These are phyloP conservation scores for Pythium volutum DNA, from an alignment of 352 stramenopile genomes.

Conservation along the genomic window DNA sequence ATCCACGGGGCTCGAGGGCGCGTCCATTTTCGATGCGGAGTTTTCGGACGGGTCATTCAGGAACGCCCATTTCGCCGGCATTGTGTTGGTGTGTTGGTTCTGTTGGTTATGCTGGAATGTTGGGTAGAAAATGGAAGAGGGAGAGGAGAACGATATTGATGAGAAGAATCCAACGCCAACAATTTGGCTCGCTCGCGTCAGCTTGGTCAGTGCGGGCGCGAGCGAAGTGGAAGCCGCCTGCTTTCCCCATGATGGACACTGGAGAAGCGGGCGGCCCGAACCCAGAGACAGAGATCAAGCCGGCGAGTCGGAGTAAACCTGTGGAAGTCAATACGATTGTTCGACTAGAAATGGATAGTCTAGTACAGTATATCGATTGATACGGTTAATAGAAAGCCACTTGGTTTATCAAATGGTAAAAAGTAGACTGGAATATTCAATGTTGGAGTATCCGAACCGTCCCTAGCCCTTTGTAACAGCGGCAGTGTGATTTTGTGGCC, in stretches of 20 bases:
- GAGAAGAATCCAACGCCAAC: neutral
- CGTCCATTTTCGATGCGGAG: neutral
- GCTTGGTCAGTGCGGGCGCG: constrained; percentile 1
- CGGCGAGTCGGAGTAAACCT: constrained; percentile 18
- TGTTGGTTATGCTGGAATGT: neutral
- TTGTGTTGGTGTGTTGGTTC: neutral
- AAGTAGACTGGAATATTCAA: neutral
- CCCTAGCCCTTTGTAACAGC: constrained; percentile 27
- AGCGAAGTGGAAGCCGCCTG: neutral
- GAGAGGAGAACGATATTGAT: neutral
- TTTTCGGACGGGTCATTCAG: constrained; percentile 1
- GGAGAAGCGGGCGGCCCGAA: neutral
- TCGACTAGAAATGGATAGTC: neutral
- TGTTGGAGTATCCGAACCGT: constrained; percentile 4
- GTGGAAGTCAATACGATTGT: constrained; percentile 3
- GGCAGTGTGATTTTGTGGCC: constrained; percentile 20
- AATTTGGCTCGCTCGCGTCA: neutral
- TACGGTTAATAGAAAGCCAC: neutral
- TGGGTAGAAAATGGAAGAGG: neutral
- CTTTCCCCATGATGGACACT: constrained; percentile 6
- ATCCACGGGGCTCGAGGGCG: neutral
- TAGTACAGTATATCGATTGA: neutral
- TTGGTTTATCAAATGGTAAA: neutral
- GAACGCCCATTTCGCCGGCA: constrained; percentile 12
- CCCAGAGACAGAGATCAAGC: constrained; percentile 14